A percentile compares a stretch with the other conserved stretches of the same genome.
Conservation (phyloP, 352 stramenopile genomes). For the Sclerospora graminicola region DNA sequence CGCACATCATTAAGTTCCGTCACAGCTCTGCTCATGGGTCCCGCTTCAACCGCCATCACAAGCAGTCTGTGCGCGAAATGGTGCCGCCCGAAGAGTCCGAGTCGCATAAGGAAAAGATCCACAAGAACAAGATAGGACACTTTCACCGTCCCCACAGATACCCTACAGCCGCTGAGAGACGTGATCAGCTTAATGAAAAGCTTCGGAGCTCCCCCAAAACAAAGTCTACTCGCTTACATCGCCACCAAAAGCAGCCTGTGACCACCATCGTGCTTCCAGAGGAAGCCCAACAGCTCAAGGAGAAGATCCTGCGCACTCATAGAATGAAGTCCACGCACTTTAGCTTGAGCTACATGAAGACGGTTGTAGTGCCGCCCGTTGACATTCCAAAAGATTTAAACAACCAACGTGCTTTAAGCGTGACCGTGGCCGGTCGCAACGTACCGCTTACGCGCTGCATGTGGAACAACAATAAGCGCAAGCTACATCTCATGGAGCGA, state of each 20-base stretch:
- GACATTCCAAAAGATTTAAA: constrained; percentile 35
- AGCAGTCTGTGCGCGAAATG: no score
- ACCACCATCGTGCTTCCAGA: constrained; percentile 14
- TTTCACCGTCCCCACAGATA: no score
- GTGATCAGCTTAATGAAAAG: no score
- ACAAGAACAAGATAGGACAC: no score
- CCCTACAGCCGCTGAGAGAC: no score
- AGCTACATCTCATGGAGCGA: constrained; percentile 33
- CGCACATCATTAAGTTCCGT: no score
- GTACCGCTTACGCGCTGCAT: constrained; percentile 36
- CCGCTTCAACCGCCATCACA: no score
- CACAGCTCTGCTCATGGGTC: no score
- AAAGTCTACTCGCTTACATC: constrained; percentile 5
- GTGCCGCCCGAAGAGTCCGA: no score
- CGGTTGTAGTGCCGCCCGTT: constrained; percentile 42
- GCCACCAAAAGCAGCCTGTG: constrained; percentile 17
- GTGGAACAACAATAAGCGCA: constrained; percentile 37
- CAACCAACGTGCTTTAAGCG: constrained; percentile 20
- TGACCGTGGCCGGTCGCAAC: constrained; percentile 33
- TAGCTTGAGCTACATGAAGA: constrained; percentile 42
- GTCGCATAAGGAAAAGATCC: no score
- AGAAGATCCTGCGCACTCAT: constrained; percentile 34
- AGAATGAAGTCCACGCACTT: constrained; percentile 32
- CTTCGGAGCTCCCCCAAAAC: no score
- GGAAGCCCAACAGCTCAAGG: constrained; percentile 30